phyloP scores from a whole-genome alignment of 2,329 filamentous ascomycete genomes.

The Penicillium hesseltinei region DNA sequence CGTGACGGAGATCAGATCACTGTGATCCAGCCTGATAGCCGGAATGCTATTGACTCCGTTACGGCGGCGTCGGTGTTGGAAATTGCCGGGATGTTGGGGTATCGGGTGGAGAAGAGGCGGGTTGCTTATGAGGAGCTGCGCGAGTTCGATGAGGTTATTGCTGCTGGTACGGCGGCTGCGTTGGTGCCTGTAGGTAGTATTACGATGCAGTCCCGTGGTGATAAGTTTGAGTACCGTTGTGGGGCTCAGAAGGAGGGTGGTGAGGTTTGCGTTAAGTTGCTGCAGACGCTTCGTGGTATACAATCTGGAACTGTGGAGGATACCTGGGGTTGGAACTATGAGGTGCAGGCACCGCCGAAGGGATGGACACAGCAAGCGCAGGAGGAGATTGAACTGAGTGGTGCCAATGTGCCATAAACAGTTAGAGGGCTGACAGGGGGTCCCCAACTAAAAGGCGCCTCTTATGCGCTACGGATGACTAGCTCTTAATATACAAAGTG shows the following conservation, averaged over 20 bases:
- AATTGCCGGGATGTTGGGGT: constrained; percentile 74
- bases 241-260: constrained; percentile 53
- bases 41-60: constrained; percentile 82
- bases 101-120: constrained; percentile 73
- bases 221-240: constrained; percentile 56
- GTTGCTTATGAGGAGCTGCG: constrained; percentile 61
- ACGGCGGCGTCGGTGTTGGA: constrained; percentile 76
- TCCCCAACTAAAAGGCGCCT: neutral
- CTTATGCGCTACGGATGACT: too few species aligned
- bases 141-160: constrained; percentile 76
- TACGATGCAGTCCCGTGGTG: constrained; percentile 62
- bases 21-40: constrained; percentile 82
- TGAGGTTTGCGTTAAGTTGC: constrained; percentile 67
- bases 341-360: constrained; percentile 36
- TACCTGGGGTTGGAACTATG: constrained; percentile 66
- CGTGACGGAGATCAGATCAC: constrained; percentile 61
- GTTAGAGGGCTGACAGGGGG: too few species aligned
- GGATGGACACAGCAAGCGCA: constrained; percentile 30
- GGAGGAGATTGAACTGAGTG: constrained; percentile 19
- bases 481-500: too few species aligned
- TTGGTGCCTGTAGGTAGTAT: constrained; percentile 91
- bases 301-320: constrained; percentile 80
- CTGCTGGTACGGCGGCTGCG: constrained; percentile 86
- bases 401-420: constrained; percentile 30
- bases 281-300: constrained; percentile 77